Conservation (phyloP, 306 rosid species). For the Medicago truncatula region DNA sequence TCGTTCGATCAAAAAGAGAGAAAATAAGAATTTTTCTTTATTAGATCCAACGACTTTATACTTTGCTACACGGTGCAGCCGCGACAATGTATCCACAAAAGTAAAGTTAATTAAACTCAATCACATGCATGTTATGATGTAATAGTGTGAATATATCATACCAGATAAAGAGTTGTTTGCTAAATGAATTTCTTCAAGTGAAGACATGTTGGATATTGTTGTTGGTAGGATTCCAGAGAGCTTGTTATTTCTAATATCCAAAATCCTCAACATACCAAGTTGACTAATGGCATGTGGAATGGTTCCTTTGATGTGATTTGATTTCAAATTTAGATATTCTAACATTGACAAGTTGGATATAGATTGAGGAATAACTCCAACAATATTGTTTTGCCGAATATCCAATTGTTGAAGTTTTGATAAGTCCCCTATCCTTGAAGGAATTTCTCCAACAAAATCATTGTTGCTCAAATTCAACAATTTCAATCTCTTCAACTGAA, state of each 20-base stretch:
- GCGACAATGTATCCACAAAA: no score
- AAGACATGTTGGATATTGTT: constrained; percentile 20
- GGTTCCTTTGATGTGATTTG: no score
- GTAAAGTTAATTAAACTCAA: no score
- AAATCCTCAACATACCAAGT: neutral
- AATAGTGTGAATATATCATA: constrained; percentile 2
- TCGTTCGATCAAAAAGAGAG: no score
- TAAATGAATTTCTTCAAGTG: constrained; percentile 12
- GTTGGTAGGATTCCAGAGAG: constrained; percentile 15
- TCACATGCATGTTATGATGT: no score
- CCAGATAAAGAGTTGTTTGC: constrained; percentile 10
- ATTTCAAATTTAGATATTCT: no score
- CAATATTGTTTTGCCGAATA: no score
- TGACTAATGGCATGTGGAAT: no score
- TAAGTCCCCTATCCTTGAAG: neutral
- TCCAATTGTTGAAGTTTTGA: constrained; percentile 3
- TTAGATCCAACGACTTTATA: neutral
- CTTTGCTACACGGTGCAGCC: neutral
- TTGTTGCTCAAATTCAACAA: constrained; percentile 14
- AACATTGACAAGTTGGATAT: no score
- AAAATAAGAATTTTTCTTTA: no score
- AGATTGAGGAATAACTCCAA: no score
- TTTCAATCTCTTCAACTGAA: neutral
- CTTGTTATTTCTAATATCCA: neutral
- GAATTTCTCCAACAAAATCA: neutral